Percentiles rank a stretch among this genome's conserved stretches.
These are phyloP conservation scores for Phytophthora rubi DNA, from an alignment of 352 stramenopile species.

Conservation along the genomic window DNA sequence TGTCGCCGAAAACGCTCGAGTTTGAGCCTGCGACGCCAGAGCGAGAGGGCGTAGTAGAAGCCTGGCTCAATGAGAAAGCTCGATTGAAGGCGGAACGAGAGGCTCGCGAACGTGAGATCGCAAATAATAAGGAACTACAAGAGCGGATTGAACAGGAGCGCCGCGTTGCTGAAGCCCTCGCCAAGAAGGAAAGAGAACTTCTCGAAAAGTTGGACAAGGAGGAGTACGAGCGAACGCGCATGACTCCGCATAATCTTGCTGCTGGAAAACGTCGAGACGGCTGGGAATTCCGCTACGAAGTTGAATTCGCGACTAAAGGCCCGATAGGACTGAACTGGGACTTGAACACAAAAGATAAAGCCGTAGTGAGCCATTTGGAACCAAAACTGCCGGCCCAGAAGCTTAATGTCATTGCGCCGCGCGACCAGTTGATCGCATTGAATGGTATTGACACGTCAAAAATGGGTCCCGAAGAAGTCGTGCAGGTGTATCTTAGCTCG, in stretches of 20 bases:
- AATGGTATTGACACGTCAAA: constrained; percentile 70
- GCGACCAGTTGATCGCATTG: constrained; percentile 66
- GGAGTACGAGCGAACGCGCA: constrained; percentile 55
- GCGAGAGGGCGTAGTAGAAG: constrained; percentile 38
- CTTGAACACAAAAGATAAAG: constrained; percentile 51
- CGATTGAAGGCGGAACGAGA: constrained; percentile 43
- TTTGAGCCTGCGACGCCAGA: constrained; percentile 50
- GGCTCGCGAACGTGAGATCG: constrained; percentile 38
- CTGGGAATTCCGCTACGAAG: constrained; percentile 73
- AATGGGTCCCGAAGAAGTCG: constrained; percentile 60
- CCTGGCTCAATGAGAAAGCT: constrained; percentile 41
- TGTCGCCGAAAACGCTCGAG: constrained; percentile 51
- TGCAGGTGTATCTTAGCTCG: constrained; percentile 55
- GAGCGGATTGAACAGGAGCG: constrained; percentile 48
- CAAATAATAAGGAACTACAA: constrained; percentile 38
- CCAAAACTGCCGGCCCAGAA: constrained; percentile 51
- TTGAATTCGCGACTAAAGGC: constrained; percentile 56
- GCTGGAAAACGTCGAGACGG: constrained; percentile 47
- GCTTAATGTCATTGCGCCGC: constrained; percentile 55
- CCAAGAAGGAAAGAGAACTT: constrained; percentile 36
- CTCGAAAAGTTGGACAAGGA: constrained; percentile 46
- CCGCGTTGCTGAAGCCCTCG: constrained; percentile 40
- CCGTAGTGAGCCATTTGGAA: constrained; percentile 69
- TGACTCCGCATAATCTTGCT: constrained; percentile 58
- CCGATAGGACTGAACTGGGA: constrained; percentile 81